Evolutionary conservation across 169 alveolate species (phyloP).

Genomic region (Plasmodium coatneyi): DNA sequence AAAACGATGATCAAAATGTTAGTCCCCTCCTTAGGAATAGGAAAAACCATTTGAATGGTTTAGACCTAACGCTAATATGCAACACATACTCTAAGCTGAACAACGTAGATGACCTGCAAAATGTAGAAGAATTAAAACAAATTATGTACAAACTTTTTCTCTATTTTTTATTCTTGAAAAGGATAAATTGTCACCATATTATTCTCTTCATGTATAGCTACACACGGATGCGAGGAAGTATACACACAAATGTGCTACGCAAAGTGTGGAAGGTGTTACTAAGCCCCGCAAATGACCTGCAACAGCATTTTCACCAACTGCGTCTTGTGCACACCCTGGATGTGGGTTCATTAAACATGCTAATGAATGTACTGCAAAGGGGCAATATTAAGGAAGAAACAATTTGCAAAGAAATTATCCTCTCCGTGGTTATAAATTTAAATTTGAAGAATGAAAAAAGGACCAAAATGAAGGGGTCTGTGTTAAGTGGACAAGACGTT

Average conservation of each 20-base stretch:
- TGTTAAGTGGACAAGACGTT: slow-evolving; percentile 9
- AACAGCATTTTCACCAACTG: background rate
- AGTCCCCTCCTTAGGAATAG: background rate
- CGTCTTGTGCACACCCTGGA: slow-evolving; percentile 6
- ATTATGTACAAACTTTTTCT: slow-evolving; percentile 50
- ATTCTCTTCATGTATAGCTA: slow-evolving; percentile 53
- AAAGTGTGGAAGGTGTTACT: slow-evolving; percentile 32
- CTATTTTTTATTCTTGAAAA: slow-evolving; percentile 42
- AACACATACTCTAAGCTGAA: slow-evolving; percentile 49
- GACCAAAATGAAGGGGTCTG: slow-evolving; percentile 13
- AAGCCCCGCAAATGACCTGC: background rate
- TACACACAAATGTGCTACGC: slow-evolving; percentile 18
- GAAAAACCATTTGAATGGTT: slow-evolving; percentile 22
- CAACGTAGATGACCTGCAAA: background rate
- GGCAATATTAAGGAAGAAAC: slow-evolving; percentile 7
- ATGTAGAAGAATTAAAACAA: slow-evolving; percentile 34
- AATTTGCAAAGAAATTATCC: slow-evolving; percentile 22
- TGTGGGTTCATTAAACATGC: slow-evolving; percentile 55
- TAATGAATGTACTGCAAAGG: slow-evolving; percentile 32
- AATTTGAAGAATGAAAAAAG: slow-evolving; percentile 36
- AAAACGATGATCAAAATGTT: background rate
- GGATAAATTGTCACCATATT: slow-evolving; percentile 22
- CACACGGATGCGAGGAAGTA: slow-evolving; percentile 16
- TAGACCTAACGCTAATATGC: slow-evolving; percentile 64
- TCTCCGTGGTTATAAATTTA: slow-evolving; percentile 32